Evolutionary conservation across 164 flowering plant species (phyloP), one percentile per base, ranked within the genome.

Genomic region (Vitis labrusca): DNA sequence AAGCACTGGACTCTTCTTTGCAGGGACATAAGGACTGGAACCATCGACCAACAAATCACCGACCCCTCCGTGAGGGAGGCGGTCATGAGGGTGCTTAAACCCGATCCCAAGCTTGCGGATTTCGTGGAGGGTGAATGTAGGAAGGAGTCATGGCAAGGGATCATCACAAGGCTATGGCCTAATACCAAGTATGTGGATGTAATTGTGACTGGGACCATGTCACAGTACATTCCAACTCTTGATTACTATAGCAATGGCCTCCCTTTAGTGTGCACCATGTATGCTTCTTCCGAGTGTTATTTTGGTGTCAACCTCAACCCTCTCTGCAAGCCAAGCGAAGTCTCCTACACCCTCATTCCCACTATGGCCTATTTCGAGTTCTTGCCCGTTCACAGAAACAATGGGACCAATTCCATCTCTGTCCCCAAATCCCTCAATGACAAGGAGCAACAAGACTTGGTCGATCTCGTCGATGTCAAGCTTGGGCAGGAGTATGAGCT

Each of bases 121-220:
- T 88, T 90, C 59, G 77, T 93, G 6, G 88, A 95, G 63, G 53
- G 50, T 0, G 97, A 91, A 75, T 95, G 99, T 61, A 29, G 84
- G 2, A 88, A 73, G 71, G 76, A 69, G 6, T 88, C 90, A 3
- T 95, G 99, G 99, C 75, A 85, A 68, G 98, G 99, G 81, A 93
- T 95, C 54, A 93, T 95, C 15, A 89, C 91, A 0, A 79, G 97
- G 81, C 59, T 95, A 10, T 95, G 99, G 99, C 98, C 98, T 61
- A 92, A 92, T 72, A 90, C 99, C 0, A 95, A 88, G 83, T 95
- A 92, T 74, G 85, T 95, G 50, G 97, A 95, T 77, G 98, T 95
- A 44, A 95, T 92, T 47, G 97, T 92, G 69, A 95, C 99, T 0
- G 99, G 99, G 57, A 90, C 99, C 67, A 95, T 95, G 98, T 91